Evolutionary conservation across 2,329 filamentous ascomycete genomes (phyloP).

Genomic region (Iodosphaeria phyllophila): DNA sequence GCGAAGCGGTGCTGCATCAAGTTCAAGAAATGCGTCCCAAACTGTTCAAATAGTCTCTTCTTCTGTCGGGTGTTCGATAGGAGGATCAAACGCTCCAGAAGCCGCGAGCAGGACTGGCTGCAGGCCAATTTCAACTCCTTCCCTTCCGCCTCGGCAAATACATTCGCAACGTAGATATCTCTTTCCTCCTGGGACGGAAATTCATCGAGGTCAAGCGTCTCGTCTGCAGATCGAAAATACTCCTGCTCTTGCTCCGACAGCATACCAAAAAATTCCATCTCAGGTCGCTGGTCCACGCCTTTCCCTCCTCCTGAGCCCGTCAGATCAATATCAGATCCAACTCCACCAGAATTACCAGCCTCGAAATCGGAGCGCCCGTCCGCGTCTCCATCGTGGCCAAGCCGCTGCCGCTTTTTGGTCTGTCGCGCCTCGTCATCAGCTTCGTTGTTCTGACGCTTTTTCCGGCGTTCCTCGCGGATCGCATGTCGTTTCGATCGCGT

Average conservation of each 20-base stretch:
- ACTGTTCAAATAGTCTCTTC: slow-evolving; percentile 71
- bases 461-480: slow-evolving; percentile 15
- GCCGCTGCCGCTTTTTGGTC: slow-evolving; percentile 10
- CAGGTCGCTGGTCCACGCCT: slow-evolving; percentile 17
- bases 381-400: slow-evolving; percentile 7
- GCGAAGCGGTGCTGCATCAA: slow-evolving; percentile 92
- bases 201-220: slow-evolving; percentile 76
- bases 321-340: no score
- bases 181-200: slow-evolving; percentile 63
- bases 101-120: slow-evolving; percentile 82
- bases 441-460: slow-evolving; percentile 8
- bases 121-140: slow-evolving; percentile 94
- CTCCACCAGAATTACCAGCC: no score
- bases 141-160: slow-evolving; percentile 70
- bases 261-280: slow-evolving; percentile 78
- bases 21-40: slow-evolving; percentile 71
- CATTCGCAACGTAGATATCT: slow-evolving; percentile 54
- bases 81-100: slow-evolving; percentile 82
- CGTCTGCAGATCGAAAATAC: slow-evolving; percentile 81
- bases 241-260: slow-evolving; percentile 87
- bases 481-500: slow-evolving; percentile 15
- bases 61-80: slow-evolving; percentile 64
- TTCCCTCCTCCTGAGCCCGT: slow-evolving; percentile 3
- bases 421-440: slow-evolving; percentile 5
- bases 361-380: slow-evolving; percentile 1